Evolutionary conservation across 148 eudicot genomes (phyloP).

Genomic region (Polygonum aviculare): DNA sequence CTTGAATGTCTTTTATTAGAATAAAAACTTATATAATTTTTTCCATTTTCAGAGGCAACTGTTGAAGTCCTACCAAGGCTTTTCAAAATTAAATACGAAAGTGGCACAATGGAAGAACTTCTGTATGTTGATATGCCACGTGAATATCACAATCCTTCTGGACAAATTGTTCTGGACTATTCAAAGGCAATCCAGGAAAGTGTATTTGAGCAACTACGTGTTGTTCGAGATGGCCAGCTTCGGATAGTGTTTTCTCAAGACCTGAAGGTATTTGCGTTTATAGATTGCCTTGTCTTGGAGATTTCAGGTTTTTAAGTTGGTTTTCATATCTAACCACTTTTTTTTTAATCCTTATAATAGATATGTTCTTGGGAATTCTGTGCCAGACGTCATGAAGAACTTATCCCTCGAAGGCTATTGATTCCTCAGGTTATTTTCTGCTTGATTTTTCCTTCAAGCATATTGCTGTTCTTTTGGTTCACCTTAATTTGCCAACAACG

Average conservation of each 20-base stretch:
- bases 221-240: slow-evolving; percentile 96
- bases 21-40: neutral
- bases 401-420: slow-evolving; percentile 74
- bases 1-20: neutral
- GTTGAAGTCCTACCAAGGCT: slow-evolving; percentile 94
- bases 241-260: slow-evolving; percentile 88
- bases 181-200: slow-evolving; percentile 94
- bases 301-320: neutral
- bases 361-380: slow-evolving; percentile 99
- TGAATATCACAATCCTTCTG: slow-evolving; percentile 76
- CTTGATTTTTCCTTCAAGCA: neutral
- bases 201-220: slow-evolving; percentile 91
- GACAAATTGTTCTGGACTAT: slow-evolving; percentile 85
- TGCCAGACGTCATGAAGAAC: slow-evolving; percentile 94
- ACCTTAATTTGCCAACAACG: neutral
- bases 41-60: slow-evolving; percentile 68
- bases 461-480: neutral
- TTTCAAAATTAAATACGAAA: slow-evolving; percentile 87
- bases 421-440: slow-evolving; percentile 67
- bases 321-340: slow-evolving; percentile 1
- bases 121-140: slow-evolving; percentile 91
- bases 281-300: slow-evolving; percentile 1
- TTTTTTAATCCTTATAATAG: slow-evolving; percentile 23
- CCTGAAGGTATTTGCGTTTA: slow-evolving; percentile 49
- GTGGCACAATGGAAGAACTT: slow-evolving; percentile 91